Evolutionary conservation across 2,329 filamentous ascomycete species (phyloP), one percentile per base, ranked within the genome.

Genomic region (Diaporthe sp.): DNA sequence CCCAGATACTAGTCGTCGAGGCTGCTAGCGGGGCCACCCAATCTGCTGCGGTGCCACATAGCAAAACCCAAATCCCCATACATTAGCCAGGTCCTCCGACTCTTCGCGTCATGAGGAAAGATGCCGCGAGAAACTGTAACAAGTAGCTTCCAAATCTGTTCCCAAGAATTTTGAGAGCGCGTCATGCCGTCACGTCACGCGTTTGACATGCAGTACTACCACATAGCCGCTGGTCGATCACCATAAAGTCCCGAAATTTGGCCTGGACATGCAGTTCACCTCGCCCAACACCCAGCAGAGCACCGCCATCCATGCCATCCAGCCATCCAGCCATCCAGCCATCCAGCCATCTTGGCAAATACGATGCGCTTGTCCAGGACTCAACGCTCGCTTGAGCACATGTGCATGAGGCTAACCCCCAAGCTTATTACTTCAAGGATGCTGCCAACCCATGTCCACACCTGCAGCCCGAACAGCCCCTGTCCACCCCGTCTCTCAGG

Each of bases 381-480:
- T 66, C 63, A 51, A 66, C 63, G 44, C 63, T 68, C 63, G 63
- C 63, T 68, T 68, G 63, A 68, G 47, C 63, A 68, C 30, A 53
- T 68, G 63, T 68, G 63, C 63, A 68, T 68, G 47, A 68, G 47
- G 47, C 63, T 68, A 68, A 53, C 63, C 63, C 63, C 63, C 63
- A 68, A 68, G 47, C 63, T 39, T 39, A 37, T 39, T 39, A 37
- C 63, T 22, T 68, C 59, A 15, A 47, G 59, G 63, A 19, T 68
- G 63, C 63, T 13, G 47, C 44, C 44, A 37, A 66, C 63, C 63
- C 63, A 39, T 68, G 63, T 68, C 63, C 47, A 10, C 47, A 25
- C 15, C 63, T 68, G 63, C 63, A 68, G 63, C 63, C 32, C 44
- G 63, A 35, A 35, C n/a, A 12, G 63, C n/a, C 44, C 63, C 44